Evolutionary conservation across 1,284 basidiomycete species (phyloP), one percentile per base, ranked within the genome.

Genomic region (Malassezia sp.): DNA sequence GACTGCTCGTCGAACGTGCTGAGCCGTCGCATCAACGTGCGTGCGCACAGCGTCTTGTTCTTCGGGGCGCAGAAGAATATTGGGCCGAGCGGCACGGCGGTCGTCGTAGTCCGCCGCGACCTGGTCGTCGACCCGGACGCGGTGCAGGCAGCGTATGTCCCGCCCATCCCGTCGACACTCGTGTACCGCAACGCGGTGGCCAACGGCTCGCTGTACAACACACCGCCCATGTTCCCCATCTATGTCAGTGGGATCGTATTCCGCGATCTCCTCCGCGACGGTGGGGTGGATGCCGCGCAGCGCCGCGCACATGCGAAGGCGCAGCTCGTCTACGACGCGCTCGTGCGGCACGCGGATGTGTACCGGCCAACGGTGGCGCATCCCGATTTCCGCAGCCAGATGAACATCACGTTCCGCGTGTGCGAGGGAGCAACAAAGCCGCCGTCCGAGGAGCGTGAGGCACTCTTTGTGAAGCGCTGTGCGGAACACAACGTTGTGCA

Each of bases 11-110:
- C 87, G 38, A 91, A 89, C 49, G 96, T 97, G 77, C 84, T 97
- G 78, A 89, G 85, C 33, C 79, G 90, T n/a, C 84, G 84, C 28
- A 93, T 99, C 65, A 78, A 80, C 56, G 77, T 95, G 38, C 81
- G 81, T 20, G 49, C 54, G 2, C 61, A 69, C 45, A 88, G 86
- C 4, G 76, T 97, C 65, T 84, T 99, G 63, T 97, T 85, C 71
- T 95, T 91, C 10, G 93, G 93, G 31, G 93, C 85, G n/a, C 93
- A 99, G 73, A 99, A 99, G 77, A 99, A 99, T 71, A 77, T 97
- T 40, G 93, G 91, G 4, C 93, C 93, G 1, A 82, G 90, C 0
- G 93, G 93, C 3, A 75, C 93, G 20, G 91, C 89, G 4, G 79
- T 97, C 63, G 75, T 91, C 54, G 91, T 99, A 71, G 86, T 95